phyloP scores from a whole-genome alignment of 768 basidiomycete genomes.

The Coprinellus aureogranulatus region DNA sequence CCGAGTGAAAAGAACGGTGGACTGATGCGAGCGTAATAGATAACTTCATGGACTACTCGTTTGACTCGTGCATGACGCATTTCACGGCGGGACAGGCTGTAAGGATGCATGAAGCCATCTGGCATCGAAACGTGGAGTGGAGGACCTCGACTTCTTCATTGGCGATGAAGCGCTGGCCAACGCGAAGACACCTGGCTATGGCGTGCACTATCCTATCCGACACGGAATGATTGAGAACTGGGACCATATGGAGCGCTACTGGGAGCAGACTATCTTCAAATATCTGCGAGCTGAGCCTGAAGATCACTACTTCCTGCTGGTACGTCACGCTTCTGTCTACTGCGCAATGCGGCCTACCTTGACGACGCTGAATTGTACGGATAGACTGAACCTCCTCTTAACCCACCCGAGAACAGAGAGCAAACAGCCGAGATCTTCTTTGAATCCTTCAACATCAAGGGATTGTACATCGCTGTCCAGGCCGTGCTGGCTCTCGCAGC shows the following conservation, averaged over 20 bases:
- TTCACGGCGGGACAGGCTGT: conserved; percentile 44
- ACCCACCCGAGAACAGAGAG: conserved; percentile 97
- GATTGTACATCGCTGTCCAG: conserved; percentile 97
- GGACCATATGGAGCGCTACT: conserved; percentile 98
- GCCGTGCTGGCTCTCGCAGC: conserved; percentile 98
- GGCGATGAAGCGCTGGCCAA: conserved; percentile 97
- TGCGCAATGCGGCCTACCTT: not conserved
- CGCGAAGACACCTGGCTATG: conserved; percentile 90
- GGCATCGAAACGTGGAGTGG: conserved; percentile 94
- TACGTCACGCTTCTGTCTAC: conserved; percentile 39
- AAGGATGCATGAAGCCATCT: conserved; percentile 63
- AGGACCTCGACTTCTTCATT: conserved; percentile 99
- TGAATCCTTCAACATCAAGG: conserved; percentile 99
- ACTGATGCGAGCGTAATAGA: conserved; percentile 13
- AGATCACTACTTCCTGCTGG: conserved; percentile 96
- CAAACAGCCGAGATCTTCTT: conserved; percentile 99
- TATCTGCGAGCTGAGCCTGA: conserved; percentile 98
- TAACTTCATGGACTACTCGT: conserved; percentile 51
- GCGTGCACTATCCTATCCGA: conserved; percentile 92
- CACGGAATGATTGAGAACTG: conserved; percentile 98
- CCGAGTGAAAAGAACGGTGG: not conserved
- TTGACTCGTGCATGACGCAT: conserved; percentile 43
- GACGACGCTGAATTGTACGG: not conserved
- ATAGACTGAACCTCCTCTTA: conserved; percentile 98
- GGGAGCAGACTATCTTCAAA: conserved; percentile 99